These are phyloP conservation scores for Anthoceros angustus DNA, from an alignment of 225 moss, liverwort and hornwort species.

Conservation along the genomic window DNA sequence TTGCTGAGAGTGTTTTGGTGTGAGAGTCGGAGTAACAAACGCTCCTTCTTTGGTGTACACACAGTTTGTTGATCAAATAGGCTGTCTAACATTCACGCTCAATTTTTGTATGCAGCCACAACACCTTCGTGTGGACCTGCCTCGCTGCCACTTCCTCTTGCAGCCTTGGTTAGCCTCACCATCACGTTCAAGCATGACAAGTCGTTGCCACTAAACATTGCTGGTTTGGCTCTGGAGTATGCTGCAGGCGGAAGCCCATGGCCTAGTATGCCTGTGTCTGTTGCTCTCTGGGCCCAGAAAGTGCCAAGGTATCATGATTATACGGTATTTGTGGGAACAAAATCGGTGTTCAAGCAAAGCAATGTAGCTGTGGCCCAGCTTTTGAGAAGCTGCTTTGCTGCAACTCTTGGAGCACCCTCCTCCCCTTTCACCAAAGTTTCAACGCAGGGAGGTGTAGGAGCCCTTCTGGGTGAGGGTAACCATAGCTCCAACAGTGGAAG, in stretches of 20 bases:
- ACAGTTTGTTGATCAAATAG: background rate
- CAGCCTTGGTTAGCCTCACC: slow-evolving; percentile 70
- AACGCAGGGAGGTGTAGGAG: slow-evolving; percentile 61
- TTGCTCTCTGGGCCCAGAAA: slow-evolving; percentile 87
- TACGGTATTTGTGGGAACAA: slow-evolving; percentile 46
- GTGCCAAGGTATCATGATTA: slow-evolving; percentile 60
- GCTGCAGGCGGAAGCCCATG: slow-evolving; percentile 59
- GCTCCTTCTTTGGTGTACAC: too few relatives aligned
- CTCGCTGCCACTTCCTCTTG: slow-evolving; percentile 69
- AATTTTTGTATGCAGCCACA: slow-evolving; percentile 24
- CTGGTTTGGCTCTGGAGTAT: slow-evolving; percentile 64
- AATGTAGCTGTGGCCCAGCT: slow-evolving; percentile 59
- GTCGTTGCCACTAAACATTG: slow-evolving; percentile 36
- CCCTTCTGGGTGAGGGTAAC: slow-evolving; percentile 56
- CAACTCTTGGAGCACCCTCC: slow-evolving; percentile 37
- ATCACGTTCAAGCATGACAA: slow-evolving; percentile 83
- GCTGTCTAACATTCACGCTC: background rate
- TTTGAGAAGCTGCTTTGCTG: slow-evolving; percentile 57
- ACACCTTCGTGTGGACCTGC: slow-evolving; percentile 73
- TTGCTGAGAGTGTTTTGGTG: background rate
- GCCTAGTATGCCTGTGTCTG: slow-evolving; percentile 81
- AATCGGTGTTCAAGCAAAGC: slow-evolving; percentile 58
- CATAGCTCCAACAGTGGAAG: slow-evolving; percentile 22
- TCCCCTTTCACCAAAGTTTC: slow-evolving; percentile 45
- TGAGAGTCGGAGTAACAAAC: too few relatives aligned